Evolutionary conservation across 345 rosid genomes (phyloP).

Genomic region (Cardamine resedifolia): DNA sequence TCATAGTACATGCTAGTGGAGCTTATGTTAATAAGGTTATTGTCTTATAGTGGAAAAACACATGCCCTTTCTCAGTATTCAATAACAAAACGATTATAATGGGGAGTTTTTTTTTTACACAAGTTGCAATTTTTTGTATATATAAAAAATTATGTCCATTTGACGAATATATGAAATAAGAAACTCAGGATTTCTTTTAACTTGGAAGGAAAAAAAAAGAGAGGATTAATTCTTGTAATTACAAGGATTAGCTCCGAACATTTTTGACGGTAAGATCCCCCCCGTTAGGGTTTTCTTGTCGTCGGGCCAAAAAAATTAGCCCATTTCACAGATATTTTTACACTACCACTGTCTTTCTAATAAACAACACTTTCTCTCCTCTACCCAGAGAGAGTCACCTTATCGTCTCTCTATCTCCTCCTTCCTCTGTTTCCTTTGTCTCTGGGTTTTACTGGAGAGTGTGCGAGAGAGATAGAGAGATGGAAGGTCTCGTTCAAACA

Average conservation of each 20-base stretch:
- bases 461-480: conserved; percentile 41
- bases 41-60: conserved; percentile 2
- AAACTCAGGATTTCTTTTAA: background rate
- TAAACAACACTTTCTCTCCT: conserved; percentile 41
- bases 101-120: no score
- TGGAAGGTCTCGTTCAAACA: conserved; percentile 78
- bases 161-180: background rate
- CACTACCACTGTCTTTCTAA: background rate
- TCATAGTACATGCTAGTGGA: background rate
- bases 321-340: conserved; percentile 8
- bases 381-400: conserved; percentile 41
- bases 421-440: conserved; percentile 18
- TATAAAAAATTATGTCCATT: background rate
- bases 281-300: conserved; percentile 27
- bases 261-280: conserved; percentile 10
- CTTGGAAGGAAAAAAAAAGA: background rate
- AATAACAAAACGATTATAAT: background rate
- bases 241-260: conserved; percentile 1
- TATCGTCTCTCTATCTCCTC: conserved; percentile 35
- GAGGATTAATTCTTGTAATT: background rate
- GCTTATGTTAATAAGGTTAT: background rate
- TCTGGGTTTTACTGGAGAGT: conserved; percentile 30
- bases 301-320: background rate
- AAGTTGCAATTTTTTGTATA: conserved; percentile 3
- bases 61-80: conserved; percentile 12